These are phyloP conservation scores for Xerocomellus intermedius DNA, from an alignment of 768 basidiomycete species.

Conservation along the genomic window DNA sequence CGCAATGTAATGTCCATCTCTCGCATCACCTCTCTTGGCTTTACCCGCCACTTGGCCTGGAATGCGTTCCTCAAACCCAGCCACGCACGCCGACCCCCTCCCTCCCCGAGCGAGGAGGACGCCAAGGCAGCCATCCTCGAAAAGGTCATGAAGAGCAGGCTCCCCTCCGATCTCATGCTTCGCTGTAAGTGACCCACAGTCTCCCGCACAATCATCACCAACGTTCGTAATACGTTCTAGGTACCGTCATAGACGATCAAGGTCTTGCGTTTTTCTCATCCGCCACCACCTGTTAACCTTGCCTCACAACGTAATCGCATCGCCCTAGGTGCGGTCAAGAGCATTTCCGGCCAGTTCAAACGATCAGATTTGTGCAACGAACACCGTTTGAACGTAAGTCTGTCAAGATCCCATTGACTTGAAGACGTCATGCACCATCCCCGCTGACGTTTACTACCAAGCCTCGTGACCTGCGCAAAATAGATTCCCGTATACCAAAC, in stretches of 20 bases:
- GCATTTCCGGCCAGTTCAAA: slow-evolving; percentile 86
- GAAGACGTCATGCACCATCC: slow-evolving; percentile 17
- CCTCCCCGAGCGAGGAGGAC: slow-evolving; percentile 58
- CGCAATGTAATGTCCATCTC: slow-evolving; percentile 38
- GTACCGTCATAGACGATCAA: slow-evolving; percentile 83
- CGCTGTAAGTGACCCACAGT: slow-evolving; percentile 62
- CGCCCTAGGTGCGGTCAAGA: slow-evolving; percentile 73
- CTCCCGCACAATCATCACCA: slow-evolving; percentile 10
- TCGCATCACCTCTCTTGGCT: background rate
- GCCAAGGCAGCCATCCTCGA: slow-evolving; percentile 75
- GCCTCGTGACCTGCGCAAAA: slow-evolving; percentile 95
- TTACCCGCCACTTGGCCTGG: slow-evolving; percentile 25
- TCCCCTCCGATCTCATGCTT: slow-evolving; percentile 87
- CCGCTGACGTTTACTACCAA: slow-evolving; percentile 36
- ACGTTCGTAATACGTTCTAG: slow-evolving; percentile 40
- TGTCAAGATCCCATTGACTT: slow-evolving; percentile 12
- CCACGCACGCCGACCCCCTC: background rate
- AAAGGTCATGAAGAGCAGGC: slow-evolving; percentile 82
- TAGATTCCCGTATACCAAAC: slow-evolving; percentile 92
- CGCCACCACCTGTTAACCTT: slow-evolving; percentile 1
- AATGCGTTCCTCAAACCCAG: slow-evolving; percentile 22
- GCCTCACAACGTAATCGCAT: slow-evolving; percentile 29
- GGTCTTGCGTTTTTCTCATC: slow-evolving; percentile 44
- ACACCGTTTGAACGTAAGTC: slow-evolving; percentile 84
- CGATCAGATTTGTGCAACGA: slow-evolving; percentile 86